Conservation (phyloP, 2,329 filamentous ascomycete species). For the Aspergillus caelatus region DNA sequence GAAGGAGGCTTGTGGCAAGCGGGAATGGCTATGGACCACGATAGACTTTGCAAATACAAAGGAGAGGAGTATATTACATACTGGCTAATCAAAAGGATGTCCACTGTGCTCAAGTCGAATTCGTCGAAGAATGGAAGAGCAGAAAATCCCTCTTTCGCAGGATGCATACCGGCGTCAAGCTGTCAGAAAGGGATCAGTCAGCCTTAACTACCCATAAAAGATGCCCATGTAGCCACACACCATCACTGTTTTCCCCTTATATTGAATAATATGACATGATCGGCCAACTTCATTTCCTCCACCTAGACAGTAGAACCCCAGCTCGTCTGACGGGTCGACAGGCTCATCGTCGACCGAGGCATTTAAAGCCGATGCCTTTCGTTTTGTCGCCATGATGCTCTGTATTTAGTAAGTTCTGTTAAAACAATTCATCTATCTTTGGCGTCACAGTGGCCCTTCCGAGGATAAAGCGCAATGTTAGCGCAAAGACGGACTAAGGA, state of each 20-base stretch:
- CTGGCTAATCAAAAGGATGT: slow-evolving; percentile 98
- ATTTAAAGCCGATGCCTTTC: slow-evolving; percentile 79
- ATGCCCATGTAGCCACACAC: slow-evolving; percentile 54
- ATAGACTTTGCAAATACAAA: slow-evolving; percentile 18
- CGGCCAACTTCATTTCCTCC: slow-evolving; percentile 96
- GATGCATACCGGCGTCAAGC: slow-evolving; percentile 97
- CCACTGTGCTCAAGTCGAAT: slow-evolving; percentile 95
- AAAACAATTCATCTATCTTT: neutral
- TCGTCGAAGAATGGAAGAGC: slow-evolving; percentile 97
- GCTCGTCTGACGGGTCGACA: slow-evolving; percentile 88
- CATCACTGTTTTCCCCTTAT: slow-evolving; percentile 99
- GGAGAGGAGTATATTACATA: slow-evolving; percentile 62
- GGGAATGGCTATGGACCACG: slow-evolving; percentile 6
- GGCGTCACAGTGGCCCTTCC: neutral
- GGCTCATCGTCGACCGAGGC: slow-evolving; percentile 72
- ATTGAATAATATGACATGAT: slow-evolving; percentile 97
- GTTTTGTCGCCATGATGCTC: slow-evolving; percentile 80
- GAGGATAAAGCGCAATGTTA: neutral
- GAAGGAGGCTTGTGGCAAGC: slow-evolving; percentile 9
- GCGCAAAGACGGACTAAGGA: neutral
- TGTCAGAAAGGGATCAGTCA: slow-evolving; percentile 42
- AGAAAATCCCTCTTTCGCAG: slow-evolving; percentile 90
- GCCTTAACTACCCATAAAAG: neutral
- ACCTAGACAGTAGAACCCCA: slow-evolving; percentile 90
- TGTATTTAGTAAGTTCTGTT: neutral